Base-by-base conservation (phyloP, 2,329 filamentous ascomycete genomes). In the Ophiocordyceps camponoti-floridani region DNA sequence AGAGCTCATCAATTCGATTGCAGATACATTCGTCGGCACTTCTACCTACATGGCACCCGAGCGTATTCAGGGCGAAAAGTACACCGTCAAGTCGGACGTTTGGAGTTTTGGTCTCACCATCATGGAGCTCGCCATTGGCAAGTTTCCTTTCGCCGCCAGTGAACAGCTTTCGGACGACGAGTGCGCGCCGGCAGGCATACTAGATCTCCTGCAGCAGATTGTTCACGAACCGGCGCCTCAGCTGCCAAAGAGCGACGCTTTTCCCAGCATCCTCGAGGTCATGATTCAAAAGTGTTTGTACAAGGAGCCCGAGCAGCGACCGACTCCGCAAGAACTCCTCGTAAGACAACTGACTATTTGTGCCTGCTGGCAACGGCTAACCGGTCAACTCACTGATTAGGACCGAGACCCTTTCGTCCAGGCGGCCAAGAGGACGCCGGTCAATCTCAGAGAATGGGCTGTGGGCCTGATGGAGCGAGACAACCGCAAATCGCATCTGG, bases 21-120 rank as follows among this genome's bases (percentile, higher is more conserved):
- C 91, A 44, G 89, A 96, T 58, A 98, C 91, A 1, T 98, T 98
- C 56, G 91, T 98, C 33, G 91, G 91, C 44, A 98, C 91, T 2
- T 95, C 91, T 35, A 98, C 91, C 46, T 98, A 98, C 69, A 98
- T 98, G 91, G 91, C 91, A 0, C 91, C 91, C 0, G 91, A 98
- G 67, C 79, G 91, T 61, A 98, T 98, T 53, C 88, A 96, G 61
- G 91, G 91, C 49, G 87, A 91, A 50, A 87, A 85, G 55, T 98
- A 98, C 64, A 94, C 89, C 0, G 89, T 98, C 56, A 95, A 95
- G 63, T 95, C 88, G 12, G 91, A 98, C 60, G 91, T 98, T 4
- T 98, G 91, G 91, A 95, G 88, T 73, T 93, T 95, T 50, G 91
- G 91, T 30, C 69, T 98, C 52, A 82, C 82, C 0, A 79, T 98